A percentile compares a stretch with the other conserved stretches of the same genome.
These are phyloP conservation scores for Podaxis sp. DNA, from an alignment of 768 basidiomycete genomes.

Conservation along the genomic window DNA sequence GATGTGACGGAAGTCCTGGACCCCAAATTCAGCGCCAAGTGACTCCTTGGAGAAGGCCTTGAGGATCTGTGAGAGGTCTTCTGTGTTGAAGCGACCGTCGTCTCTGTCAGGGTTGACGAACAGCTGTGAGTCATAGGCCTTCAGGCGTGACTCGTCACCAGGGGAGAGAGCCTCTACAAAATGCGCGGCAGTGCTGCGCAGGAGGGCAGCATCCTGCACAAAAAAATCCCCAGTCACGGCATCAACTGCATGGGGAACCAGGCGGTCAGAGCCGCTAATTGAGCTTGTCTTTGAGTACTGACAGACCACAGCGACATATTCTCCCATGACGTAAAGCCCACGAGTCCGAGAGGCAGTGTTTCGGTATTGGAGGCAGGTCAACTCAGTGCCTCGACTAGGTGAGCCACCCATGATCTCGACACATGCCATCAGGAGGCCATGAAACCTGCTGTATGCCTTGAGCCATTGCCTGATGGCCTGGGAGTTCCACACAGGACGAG, in stretches of 20 bases:
- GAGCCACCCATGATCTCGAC: background rate
- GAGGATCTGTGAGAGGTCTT: background rate
- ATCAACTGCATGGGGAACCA: background rate
- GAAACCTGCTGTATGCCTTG: background rate
- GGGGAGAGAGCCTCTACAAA: background rate
- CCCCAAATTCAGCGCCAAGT: background rate
- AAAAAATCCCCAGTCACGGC: background rate
- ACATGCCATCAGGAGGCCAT: background rate
- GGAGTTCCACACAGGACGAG: background rate
- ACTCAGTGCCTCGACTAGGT: background rate
- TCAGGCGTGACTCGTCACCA: background rate
- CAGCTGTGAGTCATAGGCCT: background rate
- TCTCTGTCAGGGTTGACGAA: background rate
- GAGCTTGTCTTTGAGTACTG: background rate
- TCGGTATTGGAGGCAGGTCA: background rate
- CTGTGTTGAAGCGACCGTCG: too few relatives aligned
- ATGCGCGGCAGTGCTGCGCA: too few relatives aligned
- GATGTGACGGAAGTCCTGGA: background rate
- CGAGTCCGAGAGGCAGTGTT: background rate
- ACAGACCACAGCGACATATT: background rate
- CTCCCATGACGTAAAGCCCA: background rate
- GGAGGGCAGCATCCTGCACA: background rate
- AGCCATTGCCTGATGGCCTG: background rate
- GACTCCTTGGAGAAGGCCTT: background rate
- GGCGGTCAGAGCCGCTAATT: background rate